phyloP scores from a whole-genome alignment of 306 rosid genomes.

The Vachellia collinsii region DNA sequence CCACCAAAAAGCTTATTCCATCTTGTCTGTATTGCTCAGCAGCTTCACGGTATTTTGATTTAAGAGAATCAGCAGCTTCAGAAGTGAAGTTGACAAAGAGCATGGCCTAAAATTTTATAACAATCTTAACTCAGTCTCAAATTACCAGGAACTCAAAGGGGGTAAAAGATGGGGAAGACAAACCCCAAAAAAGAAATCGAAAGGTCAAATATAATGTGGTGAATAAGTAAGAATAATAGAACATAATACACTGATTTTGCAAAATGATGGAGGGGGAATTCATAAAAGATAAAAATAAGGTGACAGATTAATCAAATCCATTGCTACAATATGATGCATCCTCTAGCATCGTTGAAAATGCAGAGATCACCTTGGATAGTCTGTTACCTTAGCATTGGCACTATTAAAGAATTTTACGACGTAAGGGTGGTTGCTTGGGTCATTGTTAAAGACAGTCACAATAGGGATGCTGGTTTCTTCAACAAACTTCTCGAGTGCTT shows the following conservation, averaged over 20 bases:
- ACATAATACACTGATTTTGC: background rate
- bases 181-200: background rate
- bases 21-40: slow-evolving; percentile 70
- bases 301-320: slow-evolving; percentile 4
- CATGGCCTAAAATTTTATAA: slow-evolving; percentile 67
- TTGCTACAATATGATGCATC: background rate
- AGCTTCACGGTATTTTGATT: slow-evolving; percentile 67
- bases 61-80: slow-evolving; percentile 62
- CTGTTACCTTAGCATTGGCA: slow-evolving; percentile 65
- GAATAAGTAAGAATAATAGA: background rate
- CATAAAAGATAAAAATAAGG: background rate
- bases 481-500: slow-evolving; percentile 73
- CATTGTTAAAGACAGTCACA: slow-evolving; percentile 70
- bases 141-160: background rate
- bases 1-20: slow-evolving; percentile 76
- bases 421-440: slow-evolving; percentile 70
- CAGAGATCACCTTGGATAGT: slow-evolving; percentile 6
- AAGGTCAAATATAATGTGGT: background rate
- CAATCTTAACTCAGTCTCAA: slow-evolving; percentile 13
- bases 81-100: slow-evolving; percentile 77
- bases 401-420: slow-evolving; percentile 69
- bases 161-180: background rate
- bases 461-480: slow-evolving; percentile 65
- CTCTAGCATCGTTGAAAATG: background rate
- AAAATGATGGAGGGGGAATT: background rate